Conservation (phyloP, 352 stramenopile species). For the Globisporangium uncinulatum region DNA sequence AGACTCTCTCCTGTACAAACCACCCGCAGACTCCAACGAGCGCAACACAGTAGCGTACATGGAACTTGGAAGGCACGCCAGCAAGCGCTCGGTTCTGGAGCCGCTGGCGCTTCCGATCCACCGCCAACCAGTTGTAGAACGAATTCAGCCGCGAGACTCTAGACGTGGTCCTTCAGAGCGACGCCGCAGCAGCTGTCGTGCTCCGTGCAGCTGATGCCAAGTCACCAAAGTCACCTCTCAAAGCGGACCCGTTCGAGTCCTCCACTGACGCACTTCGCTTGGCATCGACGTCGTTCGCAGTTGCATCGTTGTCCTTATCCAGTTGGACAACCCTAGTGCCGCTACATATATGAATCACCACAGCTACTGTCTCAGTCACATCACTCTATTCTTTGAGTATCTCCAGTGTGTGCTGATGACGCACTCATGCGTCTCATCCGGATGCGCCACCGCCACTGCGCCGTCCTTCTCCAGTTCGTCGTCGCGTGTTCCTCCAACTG, state of each 20-base stretch:
- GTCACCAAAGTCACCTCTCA: not conserved
- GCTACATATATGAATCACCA: too few relatives aligned
- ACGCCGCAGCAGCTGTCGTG: constrained; percentile 4
- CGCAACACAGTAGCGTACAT: constrained; percentile 4
- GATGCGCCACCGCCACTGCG: too few relatives aligned
- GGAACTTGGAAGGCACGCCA: constrained; percentile 15
- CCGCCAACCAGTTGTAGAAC: constrained; percentile 27
- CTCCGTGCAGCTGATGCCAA: not conserved
- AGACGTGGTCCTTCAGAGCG: constrained; percentile 9
- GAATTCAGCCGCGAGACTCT: constrained; percentile 7
- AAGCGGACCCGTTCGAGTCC: too few relatives aligned
- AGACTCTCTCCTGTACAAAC: too few relatives aligned
- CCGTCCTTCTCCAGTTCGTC: not conserved
- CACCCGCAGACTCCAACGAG: too few relatives aligned
- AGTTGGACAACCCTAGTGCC: too few relatives aligned
- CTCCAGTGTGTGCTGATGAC: too few relatives aligned
- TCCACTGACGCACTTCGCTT: not conserved
- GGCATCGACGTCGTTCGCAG: too few relatives aligned
- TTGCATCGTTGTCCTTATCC: too few relatives aligned
- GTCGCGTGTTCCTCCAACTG: not conserved
- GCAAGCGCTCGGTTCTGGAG: constrained; percentile 10
- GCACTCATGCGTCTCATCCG: too few relatives aligned
- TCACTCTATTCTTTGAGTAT: too few relatives aligned
- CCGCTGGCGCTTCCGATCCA: constrained; percentile 30
- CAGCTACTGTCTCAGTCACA: too few relatives aligned